These are phyloP conservation scores for Hydnum rufescens DNA, from an alignment of 768 basidiomycete species.

Conservation along the genomic window DNA sequence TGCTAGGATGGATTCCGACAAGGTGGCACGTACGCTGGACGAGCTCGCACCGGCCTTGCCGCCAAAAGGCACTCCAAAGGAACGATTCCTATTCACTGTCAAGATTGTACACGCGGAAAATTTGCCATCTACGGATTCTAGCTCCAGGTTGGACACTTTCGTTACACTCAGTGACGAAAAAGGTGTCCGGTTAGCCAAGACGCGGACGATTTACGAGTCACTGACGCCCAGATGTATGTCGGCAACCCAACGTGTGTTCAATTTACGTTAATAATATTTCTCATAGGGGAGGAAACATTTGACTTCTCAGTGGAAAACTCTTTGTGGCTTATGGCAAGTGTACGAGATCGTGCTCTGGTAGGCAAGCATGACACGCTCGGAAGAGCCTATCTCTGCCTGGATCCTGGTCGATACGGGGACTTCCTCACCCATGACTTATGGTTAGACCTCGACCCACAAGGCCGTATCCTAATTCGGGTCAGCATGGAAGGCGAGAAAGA, in stretches of 20 bases:
- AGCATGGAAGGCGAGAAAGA: conserved; percentile 99
- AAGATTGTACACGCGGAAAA: conserved; percentile 87
- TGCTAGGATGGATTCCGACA: conserved; percentile 76
- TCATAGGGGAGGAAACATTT: conserved; percentile 86
- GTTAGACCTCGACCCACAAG: conserved; percentile 74
- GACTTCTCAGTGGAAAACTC: conserved; percentile 84
- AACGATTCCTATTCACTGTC: conserved; percentile 73
- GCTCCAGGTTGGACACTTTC: conserved; percentile 76
- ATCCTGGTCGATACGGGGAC: conserved; percentile 74
- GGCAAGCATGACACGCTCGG: conserved; percentile 90
- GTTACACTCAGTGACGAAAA: conserved; percentile 87
- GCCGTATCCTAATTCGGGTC: conserved; percentile 68
- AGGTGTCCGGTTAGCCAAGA: conserved; percentile 80
- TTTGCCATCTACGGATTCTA: conserved; percentile 54
- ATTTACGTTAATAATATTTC: conserved; percentile 9
- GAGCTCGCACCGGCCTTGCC: conserved; percentile 46
- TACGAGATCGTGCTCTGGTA: conserved; percentile 73
- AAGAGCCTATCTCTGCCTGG: conserved; percentile 78
- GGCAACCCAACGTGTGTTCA: background rate
- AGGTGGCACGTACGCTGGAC: conserved; percentile 44
- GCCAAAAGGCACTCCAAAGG: conserved; percentile 42
- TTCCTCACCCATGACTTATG: conserved; percentile 80
- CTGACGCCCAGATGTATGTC: conserved; percentile 72
- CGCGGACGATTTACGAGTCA: conserved; percentile 85
- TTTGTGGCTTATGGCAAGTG: conserved; percentile 94